phyloP scores from a whole-genome alignment of 768 basidiomycete species.

The Tulasnella sp. region DNA sequence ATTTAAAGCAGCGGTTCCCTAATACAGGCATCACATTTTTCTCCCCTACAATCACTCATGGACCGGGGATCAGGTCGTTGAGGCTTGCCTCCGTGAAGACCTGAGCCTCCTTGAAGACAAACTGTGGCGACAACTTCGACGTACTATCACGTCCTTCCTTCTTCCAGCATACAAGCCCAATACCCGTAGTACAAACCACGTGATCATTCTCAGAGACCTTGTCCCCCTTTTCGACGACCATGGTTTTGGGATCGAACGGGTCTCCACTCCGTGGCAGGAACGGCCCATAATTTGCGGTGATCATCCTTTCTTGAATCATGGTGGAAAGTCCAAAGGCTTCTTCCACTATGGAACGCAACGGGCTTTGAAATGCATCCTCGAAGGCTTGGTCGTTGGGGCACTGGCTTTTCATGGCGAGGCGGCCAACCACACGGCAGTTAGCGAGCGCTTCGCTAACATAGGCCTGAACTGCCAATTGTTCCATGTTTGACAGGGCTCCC shows the following conservation, averaged over 20 bases:
- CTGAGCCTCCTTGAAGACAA: not conserved
- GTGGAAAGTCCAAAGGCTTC: not conserved
- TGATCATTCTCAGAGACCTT: not conserved
- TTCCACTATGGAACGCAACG: not conserved
- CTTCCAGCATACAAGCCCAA: not conserved
- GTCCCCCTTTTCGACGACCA: not conserved
- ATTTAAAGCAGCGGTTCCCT: not conserved
- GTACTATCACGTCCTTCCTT: not conserved
- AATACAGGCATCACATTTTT: not conserved
- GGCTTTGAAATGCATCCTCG: not conserved
- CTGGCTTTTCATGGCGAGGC: not conserved
- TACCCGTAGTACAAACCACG: not conserved
- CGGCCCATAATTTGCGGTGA: not conserved
- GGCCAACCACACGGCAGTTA: not conserved
- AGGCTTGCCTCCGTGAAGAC: not conserved
- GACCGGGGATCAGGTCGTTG: not conserved
- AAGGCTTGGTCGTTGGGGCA: not conserved
- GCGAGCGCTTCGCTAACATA: not conserved
- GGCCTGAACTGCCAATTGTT: not conserved
- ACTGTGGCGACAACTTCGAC: not conserved
- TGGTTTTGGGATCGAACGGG: not conserved
- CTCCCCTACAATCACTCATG: not conserved
- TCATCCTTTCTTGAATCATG: not conserved
- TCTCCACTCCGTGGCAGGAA: not conserved
- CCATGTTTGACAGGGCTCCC: too few species aligned